Evolutionary conservation across 768 basidiomycete species (phyloP).

Genomic region (Trametes villosa): DNA sequence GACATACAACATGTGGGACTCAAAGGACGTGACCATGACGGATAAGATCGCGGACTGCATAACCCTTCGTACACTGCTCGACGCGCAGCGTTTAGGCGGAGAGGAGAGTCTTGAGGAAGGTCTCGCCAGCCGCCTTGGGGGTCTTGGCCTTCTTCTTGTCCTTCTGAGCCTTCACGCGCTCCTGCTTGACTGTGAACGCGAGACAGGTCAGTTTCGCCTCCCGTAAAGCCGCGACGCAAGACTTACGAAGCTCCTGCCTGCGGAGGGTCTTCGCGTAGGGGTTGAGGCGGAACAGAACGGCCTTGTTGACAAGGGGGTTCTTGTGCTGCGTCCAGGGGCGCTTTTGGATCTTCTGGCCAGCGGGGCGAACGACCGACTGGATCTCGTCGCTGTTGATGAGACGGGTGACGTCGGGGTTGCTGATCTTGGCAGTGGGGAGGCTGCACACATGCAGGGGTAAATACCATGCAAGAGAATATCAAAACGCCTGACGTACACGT

Average conservation of each 20-base stretch:
- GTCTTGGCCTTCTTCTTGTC: conserved; percentile 66
- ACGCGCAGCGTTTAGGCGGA: conserved; percentile 63
- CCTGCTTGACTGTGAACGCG: conserved; percentile 71
- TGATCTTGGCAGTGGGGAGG: conserved; percentile 94
- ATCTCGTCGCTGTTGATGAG: conserved; percentile 99
- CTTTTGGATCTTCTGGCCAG: conserved; percentile 82
- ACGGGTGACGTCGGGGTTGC: conserved; percentile 95
- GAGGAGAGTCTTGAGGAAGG: conserved; percentile 83
- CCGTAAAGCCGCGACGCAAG: no score
- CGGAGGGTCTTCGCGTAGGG: conserved; percentile 96
- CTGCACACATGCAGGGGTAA: conserved; percentile 41
- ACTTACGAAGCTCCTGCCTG: conserved; percentile 85
- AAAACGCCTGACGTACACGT: conserved; percentile 55
- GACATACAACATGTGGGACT: conserved; percentile 24
- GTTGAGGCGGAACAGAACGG: conserved; percentile 94
- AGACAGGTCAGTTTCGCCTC: not conserved
- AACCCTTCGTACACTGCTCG: conserved; percentile 15
- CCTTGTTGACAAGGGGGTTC: conserved; percentile 96
- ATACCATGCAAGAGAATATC: not conserved
- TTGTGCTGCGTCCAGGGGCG: conserved; percentile 99
- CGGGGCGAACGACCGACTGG: conserved; percentile 93
- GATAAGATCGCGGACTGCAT: conserved; percentile 13
- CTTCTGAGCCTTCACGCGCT: conserved; percentile 67
- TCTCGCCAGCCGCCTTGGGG: conserved; percentile 69
- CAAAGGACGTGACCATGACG: conserved; percentile 18